Base-by-base conservation (phyloP, 164 flowering plant genomes). In the Santalum album region DNA sequence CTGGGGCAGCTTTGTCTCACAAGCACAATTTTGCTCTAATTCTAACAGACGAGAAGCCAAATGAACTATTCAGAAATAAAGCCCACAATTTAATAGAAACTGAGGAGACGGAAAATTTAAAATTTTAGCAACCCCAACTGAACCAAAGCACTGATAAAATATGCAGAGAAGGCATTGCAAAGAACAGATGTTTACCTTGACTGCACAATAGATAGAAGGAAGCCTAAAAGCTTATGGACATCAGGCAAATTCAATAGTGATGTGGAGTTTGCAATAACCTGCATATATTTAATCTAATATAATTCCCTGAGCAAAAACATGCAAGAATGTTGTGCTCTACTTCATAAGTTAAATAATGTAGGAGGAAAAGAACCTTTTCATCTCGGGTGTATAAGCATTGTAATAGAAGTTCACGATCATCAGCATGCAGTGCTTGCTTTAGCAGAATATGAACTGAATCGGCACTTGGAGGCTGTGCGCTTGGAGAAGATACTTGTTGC, bases 381-480 rank as follows among this genome's bases (percentile, higher is more conserved):
- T 91, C 94, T 71, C 73, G 87, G 39, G 76, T 84, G 70, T 67
- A 74, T 44, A 92, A 69, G 80, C 98, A 92, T 48, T 89, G 83
- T 44, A 89, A 59, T 45, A 92, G 60, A 57, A 83, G 83, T 0
- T 75, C 72, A 48, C 78, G 85, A 69, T 92, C 99, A 67, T 85
- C 99, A 32, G 92, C 97, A 65, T 72, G 84, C 11, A 92, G 66
- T 14, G 96, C 97, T 67, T 92, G 97, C 78, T 79, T 87, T 15
- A 89, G 87, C 58, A 92, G 65, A 60, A 92, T 70, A 65, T 81
- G 74, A 70, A 89, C 82, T 12, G 97, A 92, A 71, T 85, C 96
- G 24, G 99, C 99, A 71, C 81, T 89, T 10, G 99, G 99, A 55
- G 80, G 90, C 60, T 71, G 78, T 45, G 62, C 48, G 6, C 21